Base-by-base conservation (phyloP, 73 alveolate genomes). In the Tetrahymena thermophila region DNA sequence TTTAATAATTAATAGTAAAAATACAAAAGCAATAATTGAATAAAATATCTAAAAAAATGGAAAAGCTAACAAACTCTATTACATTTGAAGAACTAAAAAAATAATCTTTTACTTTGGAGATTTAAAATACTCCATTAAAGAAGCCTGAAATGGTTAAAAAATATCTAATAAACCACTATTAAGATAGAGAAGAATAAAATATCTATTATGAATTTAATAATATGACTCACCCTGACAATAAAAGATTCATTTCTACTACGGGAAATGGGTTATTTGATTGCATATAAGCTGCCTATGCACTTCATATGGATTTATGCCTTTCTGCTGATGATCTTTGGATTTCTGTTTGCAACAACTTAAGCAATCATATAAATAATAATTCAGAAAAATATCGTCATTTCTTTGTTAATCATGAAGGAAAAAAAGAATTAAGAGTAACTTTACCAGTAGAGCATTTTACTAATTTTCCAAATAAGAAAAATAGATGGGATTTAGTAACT, bases 301-400 rank as follows among this genome's bases (percentile, higher is more conserved):
- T 93, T 34, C 97, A 95, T 94, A 56, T 57, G 34, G 95, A 96
- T 35, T 57, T 95, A 25, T 34, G 38, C 57, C 93, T 95, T 14
- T 43, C 96, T 56, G 96, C 97, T 3, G 97, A 95, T 94, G 96
- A 93, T 56, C 35, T 95, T 23, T 95, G 94, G 94, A 50, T 94
- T 34, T 57, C 43, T 25, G 94, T 95, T 57, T 43, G 57, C 34
- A 35, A 93, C 28, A 44, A 94, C 25, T 95, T 95, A 34, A 44
- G 95, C 28, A 56, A 84, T 14, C 96, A 95, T 42, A 56, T 95
- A 4, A 95, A 93, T 34, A 58, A 35, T 5, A 35, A 93, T n/a
- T 56, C 97, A 0, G 97, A 95, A 44, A 93, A 95, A 34, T 95
- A 28, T 35, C 94, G 97, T 35, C 35, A 93, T 14, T 50, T 57